Base-by-base conservation (phyloP, 2,329 filamentous ascomycete genomes). In the Colletotrichum acutatum region DNA sequence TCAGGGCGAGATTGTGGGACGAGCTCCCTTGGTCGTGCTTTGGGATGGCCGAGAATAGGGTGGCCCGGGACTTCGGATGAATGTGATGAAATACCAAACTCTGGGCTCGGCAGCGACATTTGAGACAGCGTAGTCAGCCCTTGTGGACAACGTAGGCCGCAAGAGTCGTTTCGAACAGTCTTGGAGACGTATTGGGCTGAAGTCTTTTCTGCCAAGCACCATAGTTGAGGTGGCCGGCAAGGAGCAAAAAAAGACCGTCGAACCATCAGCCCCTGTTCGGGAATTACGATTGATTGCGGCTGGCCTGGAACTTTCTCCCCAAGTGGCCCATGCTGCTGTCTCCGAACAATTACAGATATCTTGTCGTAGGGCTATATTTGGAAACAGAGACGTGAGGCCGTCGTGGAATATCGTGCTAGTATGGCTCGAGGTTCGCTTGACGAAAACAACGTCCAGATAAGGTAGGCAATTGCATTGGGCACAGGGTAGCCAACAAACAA, bases 81-180 rank as follows among this genome's bases (percentile, higher is more conserved):
- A 54, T 63, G 37, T 52, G 42, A 56, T 28, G 37, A 28, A 22
- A 37, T 14, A 26, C 37, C 57, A 32, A 49, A 28, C 59, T 56
- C 58, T 49, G 49, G 57, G 56, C 34, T 61, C 19, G 56, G 46
- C 28, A 46, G 26, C 54, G 58, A 42, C 28, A 68, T 59, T 61
- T 66, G 71, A 72, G 60, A 61, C 60, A 69, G 16, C 34, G 11
- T 22, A 37, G n/a, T 26, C 52, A 26, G 59, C 46, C 22, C 46
- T 26, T 49, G 19, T 32, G 32, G 11, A 19, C 53, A 54, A 32
- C 16, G n/a, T 42, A 19, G 53, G 65, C 42, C 59, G 59, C 19
- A 24, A 26, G 22, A 71, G 58, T 30, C 67, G 69, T 68, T 62
- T 72, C 65, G 52, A 72, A 63, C 24, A 61, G n/a, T 42, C 42